phyloP scores from a whole-genome alignment of 2,329 filamentous ascomycete species.

The Fusarium piperis region DNA sequence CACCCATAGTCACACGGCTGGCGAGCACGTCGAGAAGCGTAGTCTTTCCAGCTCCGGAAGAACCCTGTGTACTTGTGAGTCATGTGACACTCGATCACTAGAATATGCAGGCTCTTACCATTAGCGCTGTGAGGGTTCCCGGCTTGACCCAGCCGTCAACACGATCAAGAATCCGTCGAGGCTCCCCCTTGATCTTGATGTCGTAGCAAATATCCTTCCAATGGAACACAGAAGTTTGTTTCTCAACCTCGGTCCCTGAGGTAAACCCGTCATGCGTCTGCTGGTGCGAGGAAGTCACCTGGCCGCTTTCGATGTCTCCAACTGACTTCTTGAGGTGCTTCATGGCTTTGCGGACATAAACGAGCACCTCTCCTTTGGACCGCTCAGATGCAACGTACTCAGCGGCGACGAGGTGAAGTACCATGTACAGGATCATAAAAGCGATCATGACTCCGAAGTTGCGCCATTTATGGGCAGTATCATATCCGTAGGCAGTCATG shows the following conservation, averaged over 20 bases:
- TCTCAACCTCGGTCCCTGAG: conserved; percentile 26
- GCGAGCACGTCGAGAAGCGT: conserved; percentile 85
- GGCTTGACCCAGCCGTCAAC: conserved; percentile 80
- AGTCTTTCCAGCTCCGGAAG: conserved; percentile 87
- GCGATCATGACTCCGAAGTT: conserved; percentile 31
- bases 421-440: conserved; percentile 9
- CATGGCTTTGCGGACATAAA: conserved; percentile 13
- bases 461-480: conserved; percentile 31
- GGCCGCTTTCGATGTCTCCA: neutral
- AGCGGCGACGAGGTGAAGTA: conserved; percentile 3
- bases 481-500: conserved; percentile 18
- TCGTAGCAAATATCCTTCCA: conserved; percentile 79
- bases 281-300: neutral
- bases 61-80: conserved; percentile 77
- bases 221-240: conserved; percentile 62
- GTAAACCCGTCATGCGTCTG: neutral
- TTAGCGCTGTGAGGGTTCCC: conserved; percentile 74
- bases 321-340: neutral
- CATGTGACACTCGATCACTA: conserved; percentile 76
- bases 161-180: conserved; percentile 72
- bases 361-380: conserved; percentile 19
- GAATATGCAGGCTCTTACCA: conserved; percentile 54
- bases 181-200: conserved; percentile 72
- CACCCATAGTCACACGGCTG: conserved; percentile 83
- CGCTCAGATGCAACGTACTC: conserved; percentile 17